Evolutionary conservation across 805 yeast species (phyloP).

Genomic region (Novakomyces olei): DNA sequence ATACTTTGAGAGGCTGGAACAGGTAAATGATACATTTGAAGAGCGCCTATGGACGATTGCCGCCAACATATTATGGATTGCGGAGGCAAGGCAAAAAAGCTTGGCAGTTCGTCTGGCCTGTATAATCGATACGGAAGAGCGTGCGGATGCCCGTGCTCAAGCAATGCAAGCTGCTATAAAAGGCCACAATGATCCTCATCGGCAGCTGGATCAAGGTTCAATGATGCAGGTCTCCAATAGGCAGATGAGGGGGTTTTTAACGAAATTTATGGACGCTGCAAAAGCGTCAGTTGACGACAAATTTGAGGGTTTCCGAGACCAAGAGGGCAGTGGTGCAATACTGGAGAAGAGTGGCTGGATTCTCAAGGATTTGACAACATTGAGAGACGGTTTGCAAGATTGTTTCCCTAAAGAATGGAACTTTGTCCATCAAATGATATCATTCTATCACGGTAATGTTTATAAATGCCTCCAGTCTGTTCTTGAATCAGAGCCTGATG

Average conservation of each 20-base stretch:
- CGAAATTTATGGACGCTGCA: background rate
- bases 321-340: background rate
- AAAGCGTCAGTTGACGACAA: background rate
- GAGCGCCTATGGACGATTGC: slow-evolving; percentile 43
- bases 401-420: slow-evolving; percentile 60
- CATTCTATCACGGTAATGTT: background rate
- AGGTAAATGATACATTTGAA: slow-evolving; percentile 35
- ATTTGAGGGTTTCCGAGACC: background rate
- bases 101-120: slow-evolving; percentile 52
- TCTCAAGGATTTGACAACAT: slow-evolving; percentile 52
- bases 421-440: slow-evolving; percentile 15
- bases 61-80: slow-evolving; percentile 45
- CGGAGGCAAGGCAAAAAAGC: slow-evolving; percentile 43
- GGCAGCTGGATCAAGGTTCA: background rate
- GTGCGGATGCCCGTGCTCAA: slow-evolving; percentile 32
- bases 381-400: slow-evolving; percentile 31
- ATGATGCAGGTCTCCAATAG: background rate
- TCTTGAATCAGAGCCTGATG: slow-evolving; percentile 53
- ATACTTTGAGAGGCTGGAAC: slow-evolving; percentile 29
- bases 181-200: background rate
- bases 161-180: background rate
- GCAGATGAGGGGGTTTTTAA: background rate
- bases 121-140: slow-evolving; percentile 58
- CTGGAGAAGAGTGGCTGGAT: slow-evolving; percentile 28
- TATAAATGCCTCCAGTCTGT: slow-evolving; percentile 21